phyloP scores from a whole-genome alignment of 306 rosid species.

The Boehmeria nivea region DNA sequence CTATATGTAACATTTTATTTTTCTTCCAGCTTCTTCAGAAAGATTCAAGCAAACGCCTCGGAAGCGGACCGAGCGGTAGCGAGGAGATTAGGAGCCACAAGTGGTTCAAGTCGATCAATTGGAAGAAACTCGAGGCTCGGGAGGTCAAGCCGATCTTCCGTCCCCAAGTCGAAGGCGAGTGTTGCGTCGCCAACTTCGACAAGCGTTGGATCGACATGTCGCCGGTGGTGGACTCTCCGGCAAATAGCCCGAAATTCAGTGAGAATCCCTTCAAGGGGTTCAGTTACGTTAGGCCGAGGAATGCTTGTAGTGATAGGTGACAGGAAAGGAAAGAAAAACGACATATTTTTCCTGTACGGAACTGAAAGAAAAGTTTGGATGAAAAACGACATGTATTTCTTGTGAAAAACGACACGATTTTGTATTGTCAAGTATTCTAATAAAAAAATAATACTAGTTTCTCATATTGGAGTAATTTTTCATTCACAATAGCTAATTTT shows the following conservation, averaged over 20 bases:
- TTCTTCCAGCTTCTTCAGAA: conserved; percentile 66
- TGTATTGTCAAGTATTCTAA: no score
- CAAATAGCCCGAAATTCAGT: conserved; percentile 56
- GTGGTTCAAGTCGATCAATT: conserved; percentile 78
- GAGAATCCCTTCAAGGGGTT: conserved; percentile 71
- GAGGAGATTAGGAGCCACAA: conserved; percentile 73
- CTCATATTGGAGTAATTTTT: no score
- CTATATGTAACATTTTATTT: background rate
- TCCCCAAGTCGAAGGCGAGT: conserved; percentile 70
- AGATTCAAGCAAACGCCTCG: conserved; percentile 67
- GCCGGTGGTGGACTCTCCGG: conserved; percentile 82
- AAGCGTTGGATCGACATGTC: conserved; percentile 47
- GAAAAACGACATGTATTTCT: no score
- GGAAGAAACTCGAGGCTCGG: conserved; percentile 72
- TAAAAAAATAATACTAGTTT: no score
- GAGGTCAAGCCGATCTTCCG: conserved; percentile 76
- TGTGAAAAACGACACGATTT: no score
- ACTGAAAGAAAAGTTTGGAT: no score
- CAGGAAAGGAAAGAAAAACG: no score
- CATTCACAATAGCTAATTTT: no score
- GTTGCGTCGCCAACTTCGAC: conserved; percentile 87
- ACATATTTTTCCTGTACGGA: no score
- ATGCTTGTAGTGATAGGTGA: background rate
- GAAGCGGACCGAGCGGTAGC: conserved; percentile 55
- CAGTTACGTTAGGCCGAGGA: conserved; percentile 60